A percentile compares a stretch with the other conserved stretches of the same genome.
phyloP scores from a whole-genome alignment of 106 monocot genomes.

The Dendrobium officinale region DNA sequence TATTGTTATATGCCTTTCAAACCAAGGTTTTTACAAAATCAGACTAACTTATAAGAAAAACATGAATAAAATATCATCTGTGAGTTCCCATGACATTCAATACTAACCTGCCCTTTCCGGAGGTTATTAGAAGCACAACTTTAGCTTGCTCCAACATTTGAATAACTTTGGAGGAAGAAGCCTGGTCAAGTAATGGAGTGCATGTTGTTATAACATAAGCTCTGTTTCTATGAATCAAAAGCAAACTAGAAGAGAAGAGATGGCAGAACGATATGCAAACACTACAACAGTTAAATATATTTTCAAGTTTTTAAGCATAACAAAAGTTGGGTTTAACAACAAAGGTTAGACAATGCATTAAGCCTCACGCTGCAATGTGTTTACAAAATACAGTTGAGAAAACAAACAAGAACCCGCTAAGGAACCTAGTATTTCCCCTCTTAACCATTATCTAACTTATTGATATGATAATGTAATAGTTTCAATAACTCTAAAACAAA shows the following conservation, averaged over 20 bases:
- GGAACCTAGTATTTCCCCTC: no score
- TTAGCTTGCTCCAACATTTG: slow-evolving; percentile 82
- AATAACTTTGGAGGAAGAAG: slow-evolving; percentile 62
- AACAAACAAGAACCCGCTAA: no score
- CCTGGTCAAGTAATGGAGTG: slow-evolving; percentile 10
- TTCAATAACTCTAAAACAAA: no score
- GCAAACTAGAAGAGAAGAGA: neutral
- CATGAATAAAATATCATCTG: neutral
- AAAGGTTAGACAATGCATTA: neutral
- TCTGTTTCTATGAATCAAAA: neutral
- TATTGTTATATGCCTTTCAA: slow-evolving; percentile 87
- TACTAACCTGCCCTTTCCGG: slow-evolving; percentile 92
- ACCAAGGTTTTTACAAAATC: neutral
- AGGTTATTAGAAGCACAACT: slow-evolving; percentile 94
- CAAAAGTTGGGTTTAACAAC: neutral
- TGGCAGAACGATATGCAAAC: neutral
- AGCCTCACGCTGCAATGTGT: neutral
- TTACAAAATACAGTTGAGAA: no score
- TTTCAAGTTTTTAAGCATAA: neutral
- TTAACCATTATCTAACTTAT: no score
- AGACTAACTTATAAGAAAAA: neutral
- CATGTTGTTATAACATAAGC: neutral
- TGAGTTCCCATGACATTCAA: neutral
- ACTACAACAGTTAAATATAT: neutral
- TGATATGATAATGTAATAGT: no score